phyloP scores from a whole-genome alignment of 148 eudicot species.

The Camellia japonica region DNA sequence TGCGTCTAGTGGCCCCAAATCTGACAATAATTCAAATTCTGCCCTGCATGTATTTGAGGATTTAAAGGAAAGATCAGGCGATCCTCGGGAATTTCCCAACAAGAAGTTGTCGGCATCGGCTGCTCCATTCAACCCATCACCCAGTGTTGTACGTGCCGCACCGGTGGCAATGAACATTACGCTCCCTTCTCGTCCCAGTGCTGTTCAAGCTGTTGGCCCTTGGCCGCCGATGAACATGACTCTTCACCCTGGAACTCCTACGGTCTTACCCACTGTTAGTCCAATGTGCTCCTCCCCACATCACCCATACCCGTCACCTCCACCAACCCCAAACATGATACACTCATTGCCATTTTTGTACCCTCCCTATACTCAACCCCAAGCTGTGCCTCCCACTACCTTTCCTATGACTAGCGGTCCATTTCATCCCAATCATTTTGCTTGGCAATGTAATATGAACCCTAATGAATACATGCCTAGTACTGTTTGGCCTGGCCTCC shows the following conservation, averaged over 20 bases:
- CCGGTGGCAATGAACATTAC: slow-evolving; percentile 60
- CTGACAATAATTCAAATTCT: slow-evolving; percentile 26
- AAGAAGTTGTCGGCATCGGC: slow-evolving; percentile 96
- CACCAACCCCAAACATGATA: slow-evolving; percentile 78
- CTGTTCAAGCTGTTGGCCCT: slow-evolving; percentile 57
- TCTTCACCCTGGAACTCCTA: slow-evolving; percentile 62
- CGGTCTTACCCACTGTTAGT: slow-evolving; percentile 47
- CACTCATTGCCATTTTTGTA: slow-evolving; percentile 80
- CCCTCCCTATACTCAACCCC: slow-evolving; percentile 81
- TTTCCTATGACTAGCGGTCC: slow-evolving; percentile 52
- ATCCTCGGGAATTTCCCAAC: slow-evolving; percentile 50
- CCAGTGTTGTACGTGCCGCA: slow-evolving; percentile 41
- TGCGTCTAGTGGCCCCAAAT: slow-evolving; percentile 21
- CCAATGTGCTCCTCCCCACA: slow-evolving; percentile 77
- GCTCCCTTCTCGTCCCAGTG: slow-evolving; percentile 58
- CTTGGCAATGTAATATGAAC: slow-evolving; percentile 73
- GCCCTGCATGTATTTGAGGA: slow-evolving; percentile 41
- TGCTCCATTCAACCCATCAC: slow-evolving; percentile 80
- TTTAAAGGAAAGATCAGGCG: slow-evolving; percentile 45
- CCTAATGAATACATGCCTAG: slow-evolving; percentile 55
- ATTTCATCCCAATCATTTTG: slow-evolving; percentile 70
- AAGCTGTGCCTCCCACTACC: slow-evolving; percentile 53
- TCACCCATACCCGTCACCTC: slow-evolving; percentile 86
- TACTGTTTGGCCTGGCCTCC: slow-evolving; percentile 70
- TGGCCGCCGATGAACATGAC: slow-evolving; percentile 86